Percentiles rank a stretch among this genome's conserved stretches.
Conservation (phyloP, 495 filamentous ascomycete genomes). For the Terfezia claveryi region DNA sequence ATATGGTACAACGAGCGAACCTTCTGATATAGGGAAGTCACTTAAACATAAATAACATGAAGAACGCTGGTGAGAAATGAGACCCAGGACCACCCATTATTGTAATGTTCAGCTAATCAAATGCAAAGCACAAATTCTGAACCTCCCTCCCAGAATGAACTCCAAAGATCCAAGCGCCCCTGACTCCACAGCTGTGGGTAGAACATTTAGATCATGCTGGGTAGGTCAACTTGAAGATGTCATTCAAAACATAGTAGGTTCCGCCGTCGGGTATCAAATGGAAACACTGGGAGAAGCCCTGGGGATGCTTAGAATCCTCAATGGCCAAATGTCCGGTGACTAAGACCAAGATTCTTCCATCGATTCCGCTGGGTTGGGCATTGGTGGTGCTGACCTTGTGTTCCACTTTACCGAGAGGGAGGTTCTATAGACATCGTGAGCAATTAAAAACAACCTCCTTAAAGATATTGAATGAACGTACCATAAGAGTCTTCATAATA, state of each 20-base stretch:
- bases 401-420: conserved; percentile 59
- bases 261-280: conserved; percentile 53
- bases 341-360: conserved; percentile 51
- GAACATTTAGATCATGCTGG: conserved; percentile 1
- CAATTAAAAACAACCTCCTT: conserved; percentile 8
- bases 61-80: background rate
- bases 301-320: conserved; percentile 56
- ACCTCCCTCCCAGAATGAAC: no score
- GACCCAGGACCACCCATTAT: background rate
- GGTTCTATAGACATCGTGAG: conserved; percentile 25
- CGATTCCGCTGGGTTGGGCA: conserved; percentile 43
- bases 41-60: no score
- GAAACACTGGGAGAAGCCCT: conserved; percentile 73
- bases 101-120: no score
- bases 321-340: conserved; percentile 71
- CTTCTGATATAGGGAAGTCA: no score
- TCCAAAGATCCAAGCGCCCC: no score
- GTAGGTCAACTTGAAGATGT: conserved; percentile 74
- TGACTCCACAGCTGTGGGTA: no score
- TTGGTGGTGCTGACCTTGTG: conserved; percentile 50
- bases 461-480: conserved; percentile 19
- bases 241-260: conserved; percentile 71
- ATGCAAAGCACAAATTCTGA: no score
- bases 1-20: no score
- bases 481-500: conserved; percentile 60